Conservation (phyloP, 345 rosid genomes). For the Syzygium oleosum region DNA sequence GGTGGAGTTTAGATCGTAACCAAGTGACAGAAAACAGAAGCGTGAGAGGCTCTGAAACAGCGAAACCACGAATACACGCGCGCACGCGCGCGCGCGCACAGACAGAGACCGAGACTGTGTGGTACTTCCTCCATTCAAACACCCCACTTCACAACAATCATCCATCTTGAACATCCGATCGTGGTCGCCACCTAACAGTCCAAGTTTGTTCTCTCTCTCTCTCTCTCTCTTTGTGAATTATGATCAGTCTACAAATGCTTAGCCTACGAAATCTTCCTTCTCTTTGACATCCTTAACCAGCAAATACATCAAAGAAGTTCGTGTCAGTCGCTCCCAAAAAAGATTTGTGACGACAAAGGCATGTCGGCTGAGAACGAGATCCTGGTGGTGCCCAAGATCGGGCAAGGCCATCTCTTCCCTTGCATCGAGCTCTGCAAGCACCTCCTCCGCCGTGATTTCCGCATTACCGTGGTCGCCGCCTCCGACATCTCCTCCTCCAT, state of each 20-base stretch:
- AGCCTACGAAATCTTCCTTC: background rate
- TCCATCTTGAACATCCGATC: background rate
- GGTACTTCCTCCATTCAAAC: background rate
- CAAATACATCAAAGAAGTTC: background rate
- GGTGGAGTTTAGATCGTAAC: background rate
- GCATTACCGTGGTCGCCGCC: constrained; percentile 8
- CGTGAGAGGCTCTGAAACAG: background rate
- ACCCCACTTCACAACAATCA: background rate
- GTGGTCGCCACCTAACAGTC: background rate
- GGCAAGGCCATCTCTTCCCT: constrained; percentile 24
- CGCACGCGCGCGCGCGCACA: background rate
- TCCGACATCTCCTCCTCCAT: constrained; percentile 10
- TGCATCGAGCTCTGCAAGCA: constrained; percentile 27
- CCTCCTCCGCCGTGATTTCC: constrained; percentile 1
- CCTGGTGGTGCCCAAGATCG: constrained; percentile 17
- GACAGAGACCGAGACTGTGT: background rate
- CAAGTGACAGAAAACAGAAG: background rate
- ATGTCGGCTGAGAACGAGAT: constrained; percentile 3
- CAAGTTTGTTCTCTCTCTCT: background rate
- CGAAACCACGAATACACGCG: too few species aligned
- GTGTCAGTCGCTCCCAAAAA: too few species aligned
- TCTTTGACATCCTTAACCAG: background rate
- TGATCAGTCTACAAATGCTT: background rate
- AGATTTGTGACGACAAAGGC: background rate
- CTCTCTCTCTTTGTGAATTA: fast-evolving